Evolutionary conservation across 2,329 filamentous ascomycete species (phyloP).

Genomic region (Sporothrix phasma): DNA sequence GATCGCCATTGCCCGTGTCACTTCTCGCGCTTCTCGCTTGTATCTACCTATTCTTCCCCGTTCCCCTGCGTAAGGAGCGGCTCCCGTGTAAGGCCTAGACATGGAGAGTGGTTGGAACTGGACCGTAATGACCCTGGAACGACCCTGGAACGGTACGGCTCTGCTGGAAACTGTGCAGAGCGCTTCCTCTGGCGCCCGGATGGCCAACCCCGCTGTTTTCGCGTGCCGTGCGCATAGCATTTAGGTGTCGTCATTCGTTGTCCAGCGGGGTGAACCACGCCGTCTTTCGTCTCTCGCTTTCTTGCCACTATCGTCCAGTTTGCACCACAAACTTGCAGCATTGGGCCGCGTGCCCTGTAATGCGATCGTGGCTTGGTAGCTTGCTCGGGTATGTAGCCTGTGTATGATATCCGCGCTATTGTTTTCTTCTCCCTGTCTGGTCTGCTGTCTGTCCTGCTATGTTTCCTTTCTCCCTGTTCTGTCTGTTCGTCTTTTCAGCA

Average conservation of each 20-base stretch:
- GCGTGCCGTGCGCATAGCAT: neutral
- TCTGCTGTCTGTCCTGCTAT: neutral
- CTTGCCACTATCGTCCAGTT: neutral
- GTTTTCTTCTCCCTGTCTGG: no score
- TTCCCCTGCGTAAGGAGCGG: conserved; percentile 1
- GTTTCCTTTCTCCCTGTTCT: neutral
- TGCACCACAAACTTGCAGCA: neutral
- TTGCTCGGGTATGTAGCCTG: no score
- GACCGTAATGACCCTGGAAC: neutral
- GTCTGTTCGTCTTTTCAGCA: no score
- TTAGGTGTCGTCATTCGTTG: neutral
- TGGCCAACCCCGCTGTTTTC: neutral
- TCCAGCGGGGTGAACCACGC: neutral
- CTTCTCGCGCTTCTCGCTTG: neutral
- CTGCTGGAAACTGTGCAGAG: neutral
- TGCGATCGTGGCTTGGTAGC: no score
- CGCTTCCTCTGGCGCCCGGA: neutral
- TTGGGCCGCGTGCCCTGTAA: neutral
- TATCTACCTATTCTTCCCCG: neutral
- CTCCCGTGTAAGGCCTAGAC: neutral
- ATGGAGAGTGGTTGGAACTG: neutral
- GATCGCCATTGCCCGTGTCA: neutral
- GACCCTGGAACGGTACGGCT: neutral
- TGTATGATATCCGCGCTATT: no score
- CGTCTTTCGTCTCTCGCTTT: neutral